phyloP scores from a whole-genome alignment of 768 basidiomycete genomes.

The Boletus pseudo-olivaceus region DNA sequence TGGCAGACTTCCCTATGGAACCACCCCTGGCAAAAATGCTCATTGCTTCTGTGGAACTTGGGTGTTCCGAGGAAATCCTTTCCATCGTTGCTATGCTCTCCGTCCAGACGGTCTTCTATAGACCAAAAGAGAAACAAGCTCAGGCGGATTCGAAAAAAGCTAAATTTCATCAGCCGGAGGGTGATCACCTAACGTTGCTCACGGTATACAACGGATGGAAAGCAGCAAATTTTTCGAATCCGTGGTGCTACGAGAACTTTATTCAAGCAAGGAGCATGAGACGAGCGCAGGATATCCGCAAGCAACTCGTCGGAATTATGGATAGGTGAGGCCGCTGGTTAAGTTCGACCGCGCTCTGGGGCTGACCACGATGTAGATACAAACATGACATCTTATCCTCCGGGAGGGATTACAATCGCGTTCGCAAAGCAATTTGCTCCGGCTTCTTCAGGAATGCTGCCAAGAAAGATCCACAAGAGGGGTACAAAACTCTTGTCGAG shows the following conservation, averaged over 20 bases:
- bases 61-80: slow-evolving; percentile 96
- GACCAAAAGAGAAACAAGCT: slow-evolving; percentile 99
- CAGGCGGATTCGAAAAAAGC: slow-evolving; percentile 99
- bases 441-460: slow-evolving; percentile 98
- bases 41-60: slow-evolving; percentile 94
- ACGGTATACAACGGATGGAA: slow-evolving; percentile 99
- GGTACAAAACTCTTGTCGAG: slow-evolving; percentile 96
- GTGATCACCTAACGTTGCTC: slow-evolving; percentile 87
- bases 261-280: slow-evolving; percentile 98
- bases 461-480: slow-evolving; percentile 97
- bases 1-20: slow-evolving; percentile 99
- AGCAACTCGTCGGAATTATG: slow-evolving; percentile 98
- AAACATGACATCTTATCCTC: slow-evolving; percentile 96
- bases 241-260: slow-evolving; percentile 99
- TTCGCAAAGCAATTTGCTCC: slow-evolving; percentile 93
- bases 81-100: slow-evolving; percentile 98
- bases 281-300: slow-evolving; percentile 94
- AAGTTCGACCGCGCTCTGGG: neutral
- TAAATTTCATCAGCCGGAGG: slow-evolving; percentile 99
- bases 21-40: slow-evolving; percentile 96
- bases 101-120: slow-evolving; percentile 94
- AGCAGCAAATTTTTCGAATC: slow-evolving; percentile 91
- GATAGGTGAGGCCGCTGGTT: slow-evolving; percentile 66
- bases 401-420: slow-evolving; percentile 87
- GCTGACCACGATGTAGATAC: slow-evolving; percentile 51